Percentiles rank a stretch among this genome's conserved stretches.
phyloP scores from a whole-genome alignment of 2,329 filamentous ascomycete species.

The Aspergillus caelatus region DNA sequence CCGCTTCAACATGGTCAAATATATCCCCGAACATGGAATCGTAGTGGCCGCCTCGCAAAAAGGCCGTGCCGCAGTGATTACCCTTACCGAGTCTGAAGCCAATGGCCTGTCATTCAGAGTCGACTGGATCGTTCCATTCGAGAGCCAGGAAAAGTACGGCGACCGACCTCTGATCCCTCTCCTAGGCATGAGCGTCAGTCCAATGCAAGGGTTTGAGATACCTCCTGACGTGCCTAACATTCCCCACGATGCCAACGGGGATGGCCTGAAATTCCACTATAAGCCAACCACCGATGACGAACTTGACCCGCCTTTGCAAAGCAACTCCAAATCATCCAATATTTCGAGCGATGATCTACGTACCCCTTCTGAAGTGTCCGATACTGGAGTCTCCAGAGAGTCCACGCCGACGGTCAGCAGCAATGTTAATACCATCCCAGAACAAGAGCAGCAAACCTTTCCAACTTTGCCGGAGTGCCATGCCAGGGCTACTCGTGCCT shows the following conservation, averaged over 20 bases:
- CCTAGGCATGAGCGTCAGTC: conserved; percentile 59
- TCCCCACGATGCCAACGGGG: conserved; percentile 25
- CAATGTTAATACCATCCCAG: conserved; percentile 5
- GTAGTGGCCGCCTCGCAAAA: conserved; percentile 61
- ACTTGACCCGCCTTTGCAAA: background rate
- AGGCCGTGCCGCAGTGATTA: conserved; percentile 58
- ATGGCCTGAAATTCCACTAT: conserved; percentile 26
- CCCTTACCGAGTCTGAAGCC: conserved; percentile 47
- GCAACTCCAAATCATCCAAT: background rate
- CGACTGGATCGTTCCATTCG: conserved; percentile 59
- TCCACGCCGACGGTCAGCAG: conserved; percentile 5
- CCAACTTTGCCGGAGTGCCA: conserved; percentile 39
- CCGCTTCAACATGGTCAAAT: conserved; percentile 60
- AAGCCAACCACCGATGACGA: conserved; percentile 14
- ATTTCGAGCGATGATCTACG: background rate
- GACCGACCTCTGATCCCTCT: conserved; percentile 50
- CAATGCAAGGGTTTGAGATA: conserved; percentile 56
- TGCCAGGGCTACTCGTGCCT: conserved; percentile 33
- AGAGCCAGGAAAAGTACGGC: conserved; percentile 50
- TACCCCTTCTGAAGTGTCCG: background rate
- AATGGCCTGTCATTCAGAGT: conserved; percentile 54
- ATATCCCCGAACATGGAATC: conserved; percentile 62
- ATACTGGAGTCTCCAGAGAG: background rate
- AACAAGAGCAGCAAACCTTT: background rate
- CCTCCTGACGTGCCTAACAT: conserved; percentile 39